Percentiles rank a stretch among this genome's conserved stretches.
phyloP scores from a whole-genome alignment of 192 early-diverging fungal genomes.

The Dimargaris cristalligena region DNA sequence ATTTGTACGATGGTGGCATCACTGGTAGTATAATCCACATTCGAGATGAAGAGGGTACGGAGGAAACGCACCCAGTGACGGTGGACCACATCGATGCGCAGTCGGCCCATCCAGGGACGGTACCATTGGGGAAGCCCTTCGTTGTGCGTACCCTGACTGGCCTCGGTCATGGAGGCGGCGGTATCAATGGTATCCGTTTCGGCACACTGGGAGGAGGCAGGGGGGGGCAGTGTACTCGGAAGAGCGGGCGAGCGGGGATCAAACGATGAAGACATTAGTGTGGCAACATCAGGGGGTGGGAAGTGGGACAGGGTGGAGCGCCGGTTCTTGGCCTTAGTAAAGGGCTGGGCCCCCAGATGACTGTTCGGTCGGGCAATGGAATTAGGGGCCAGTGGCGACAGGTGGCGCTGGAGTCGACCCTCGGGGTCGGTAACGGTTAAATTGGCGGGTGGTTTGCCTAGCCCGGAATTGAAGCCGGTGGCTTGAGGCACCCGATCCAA shows the following conservation, averaged over 20 bases:
- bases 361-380: background rate
- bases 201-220: too few relatives aligned
- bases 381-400: background rate
- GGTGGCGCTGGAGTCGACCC: background rate
- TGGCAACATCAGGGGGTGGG: too few relatives aligned
- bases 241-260: too few relatives aligned
- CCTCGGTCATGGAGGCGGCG: background rate
- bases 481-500: background rate
- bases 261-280: too few relatives aligned
- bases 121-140: conserved; percentile 2
- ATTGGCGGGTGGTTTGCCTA: too few relatives aligned
- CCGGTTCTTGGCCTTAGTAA: background rate
- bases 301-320: background rate
- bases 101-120: background rate
- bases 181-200: too few relatives aligned
- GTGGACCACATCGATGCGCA: background rate
- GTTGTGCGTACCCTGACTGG: background rate
- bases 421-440: too few relatives aligned
- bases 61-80: background rate
- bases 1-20: background rate
- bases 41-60: background rate
- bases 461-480: too few relatives aligned
- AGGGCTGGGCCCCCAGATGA: too few relatives aligned
- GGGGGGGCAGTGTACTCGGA: too few relatives aligned
- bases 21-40: background rate